Conservation (phyloP, 495 filamentous ascomycete genomes). For the Podospora pseudocomata region DNA sequence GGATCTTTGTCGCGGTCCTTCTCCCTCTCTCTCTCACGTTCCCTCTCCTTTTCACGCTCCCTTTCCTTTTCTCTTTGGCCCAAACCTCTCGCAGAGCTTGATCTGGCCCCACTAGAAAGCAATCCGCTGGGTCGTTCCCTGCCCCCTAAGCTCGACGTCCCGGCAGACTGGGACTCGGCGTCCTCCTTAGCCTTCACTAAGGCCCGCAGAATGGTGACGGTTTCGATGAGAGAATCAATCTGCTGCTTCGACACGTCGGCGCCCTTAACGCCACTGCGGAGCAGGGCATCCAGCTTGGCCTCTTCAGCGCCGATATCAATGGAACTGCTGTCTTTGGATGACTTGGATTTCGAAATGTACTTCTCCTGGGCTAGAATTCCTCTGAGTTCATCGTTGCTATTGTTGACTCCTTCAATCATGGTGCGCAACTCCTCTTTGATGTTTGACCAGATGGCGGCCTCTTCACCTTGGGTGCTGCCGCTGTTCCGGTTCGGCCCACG, state of each 20-base stretch:
- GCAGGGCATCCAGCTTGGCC: conserved; percentile 38
- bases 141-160: conserved; percentile 16
- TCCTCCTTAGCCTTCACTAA: conserved; percentile 58
- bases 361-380: conserved; percentile 43
- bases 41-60: conserved; percentile 20
- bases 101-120: conserved; percentile 24
- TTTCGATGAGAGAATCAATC: conserved; percentile 42
- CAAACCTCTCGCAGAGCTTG: conserved; percentile 30
- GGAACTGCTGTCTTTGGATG: conserved; percentile 4
- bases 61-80: conserved; percentile 29
- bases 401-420: conserved; percentile 40
- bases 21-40: conserved; percentile 25
- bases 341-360: conserved; percentile 41
- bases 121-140: conserved; percentile 29
- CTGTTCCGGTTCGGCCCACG: conserved; percentile 49
- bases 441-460: conserved; percentile 44
- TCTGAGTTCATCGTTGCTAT: conserved; percentile 38
- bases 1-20: conserved; percentile 48
- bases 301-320: conserved; percentile 32
- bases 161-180: conserved; percentile 49
- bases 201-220: conserved; percentile 43
- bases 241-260: conserved; percentile 37
- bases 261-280: conserved; percentile 42
- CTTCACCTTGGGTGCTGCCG: conserved; percentile 46
- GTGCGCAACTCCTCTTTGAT: conserved; percentile 42